phyloP scores from a whole-genome alignment of 116 monocot genomes.

The Cymodocea nodosa region DNA sequence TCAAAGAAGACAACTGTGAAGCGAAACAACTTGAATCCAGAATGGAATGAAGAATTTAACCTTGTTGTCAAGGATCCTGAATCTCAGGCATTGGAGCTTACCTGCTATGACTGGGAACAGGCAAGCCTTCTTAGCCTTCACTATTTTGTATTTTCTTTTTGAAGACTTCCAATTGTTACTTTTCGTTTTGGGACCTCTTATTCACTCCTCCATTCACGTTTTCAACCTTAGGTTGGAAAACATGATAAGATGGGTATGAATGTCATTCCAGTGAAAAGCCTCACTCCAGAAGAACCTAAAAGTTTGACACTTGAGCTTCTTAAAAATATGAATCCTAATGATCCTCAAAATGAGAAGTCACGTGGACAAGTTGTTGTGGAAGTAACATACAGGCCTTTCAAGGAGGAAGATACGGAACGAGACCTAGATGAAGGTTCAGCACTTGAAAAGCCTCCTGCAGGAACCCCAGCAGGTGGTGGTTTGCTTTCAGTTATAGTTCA shows the following conservation, averaged over 20 bases:
- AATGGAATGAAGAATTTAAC: slow-evolving; percentile 97
- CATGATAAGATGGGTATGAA: slow-evolving; percentile 89
- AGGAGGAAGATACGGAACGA: slow-evolving; percentile 24
- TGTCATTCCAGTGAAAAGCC: slow-evolving; percentile 46
- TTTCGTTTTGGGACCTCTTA: neutral
- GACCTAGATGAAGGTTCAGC: slow-evolving; percentile 10
- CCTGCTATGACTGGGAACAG: slow-evolving; percentile 90
- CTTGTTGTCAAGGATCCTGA: slow-evolving; percentile 65
- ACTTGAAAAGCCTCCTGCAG: slow-evolving; percentile 64
- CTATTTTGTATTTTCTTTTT: neutral
- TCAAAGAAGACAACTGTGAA: slow-evolving; percentile 84
- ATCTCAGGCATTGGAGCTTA: slow-evolving; percentile 63
- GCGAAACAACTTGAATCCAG: slow-evolving; percentile 74
- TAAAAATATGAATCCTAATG: slow-evolving; percentile 74
- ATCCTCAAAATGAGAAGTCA: slow-evolving; percentile 62
- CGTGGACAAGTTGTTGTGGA: slow-evolving; percentile 67
- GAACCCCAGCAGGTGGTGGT: slow-evolving; percentile 76
- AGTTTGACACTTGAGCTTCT: slow-evolving; percentile 64
- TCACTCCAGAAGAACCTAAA: slow-evolving; percentile 62
- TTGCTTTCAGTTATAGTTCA: slow-evolving; percentile 70
- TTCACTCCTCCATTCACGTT: neutral
- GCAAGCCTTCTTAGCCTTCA: slow-evolving; percentile 11
- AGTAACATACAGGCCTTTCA: slow-evolving; percentile 71
- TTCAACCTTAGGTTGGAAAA: slow-evolving; percentile 54
- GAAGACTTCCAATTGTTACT: neutral